Conservation (phyloP, 208 protist genomes). For the Kentomonas sorsogonicus region DNA sequence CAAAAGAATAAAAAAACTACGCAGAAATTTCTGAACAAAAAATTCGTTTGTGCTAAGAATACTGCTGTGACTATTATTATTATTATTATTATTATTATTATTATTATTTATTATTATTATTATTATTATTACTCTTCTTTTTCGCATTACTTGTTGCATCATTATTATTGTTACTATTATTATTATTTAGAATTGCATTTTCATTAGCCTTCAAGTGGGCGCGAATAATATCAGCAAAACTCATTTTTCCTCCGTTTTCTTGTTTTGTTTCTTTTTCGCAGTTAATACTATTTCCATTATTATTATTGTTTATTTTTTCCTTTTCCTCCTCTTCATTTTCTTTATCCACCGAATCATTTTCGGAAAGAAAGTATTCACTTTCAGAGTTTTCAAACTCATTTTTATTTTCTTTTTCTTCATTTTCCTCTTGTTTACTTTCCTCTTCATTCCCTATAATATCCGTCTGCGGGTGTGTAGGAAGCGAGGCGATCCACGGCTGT, state of each 20-base stretch:
- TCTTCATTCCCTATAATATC: too few relatives aligned
- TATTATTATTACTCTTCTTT: neutral
- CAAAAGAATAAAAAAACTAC: conserved; percentile 1
- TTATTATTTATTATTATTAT: neutral
- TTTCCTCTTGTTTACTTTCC: too few relatives aligned
- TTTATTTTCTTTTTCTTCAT: too few relatives aligned
- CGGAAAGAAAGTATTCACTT: too few relatives aligned
- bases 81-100: too few relatives aligned
- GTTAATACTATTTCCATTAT: too few relatives aligned
- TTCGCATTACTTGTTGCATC: neutral
- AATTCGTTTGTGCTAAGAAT: neutral
- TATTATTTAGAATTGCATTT: conserved; percentile 2
- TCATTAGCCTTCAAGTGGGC: neutral
- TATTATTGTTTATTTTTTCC: too few relatives aligned
- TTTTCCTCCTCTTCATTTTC: too few relatives aligned
- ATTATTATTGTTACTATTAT: conserved; percentile 6
- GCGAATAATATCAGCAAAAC: neutral
- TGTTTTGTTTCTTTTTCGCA: conserved; percentile 1
- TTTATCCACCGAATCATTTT: too few relatives aligned
- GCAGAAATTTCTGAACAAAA: neutral
- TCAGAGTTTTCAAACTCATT: too few relatives aligned
- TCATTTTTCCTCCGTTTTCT: neutral
- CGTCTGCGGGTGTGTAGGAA: too few relatives aligned
- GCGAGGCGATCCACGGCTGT: too few relatives aligned
- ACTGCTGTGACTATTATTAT: neutral